A percentile compares a stretch with the other conserved stretches of the same genome.
These are phyloP conservation scores for Leccinum barrowsii DNA, from an alignment of 768 basidiomycete species.

Conservation along the genomic window DNA sequence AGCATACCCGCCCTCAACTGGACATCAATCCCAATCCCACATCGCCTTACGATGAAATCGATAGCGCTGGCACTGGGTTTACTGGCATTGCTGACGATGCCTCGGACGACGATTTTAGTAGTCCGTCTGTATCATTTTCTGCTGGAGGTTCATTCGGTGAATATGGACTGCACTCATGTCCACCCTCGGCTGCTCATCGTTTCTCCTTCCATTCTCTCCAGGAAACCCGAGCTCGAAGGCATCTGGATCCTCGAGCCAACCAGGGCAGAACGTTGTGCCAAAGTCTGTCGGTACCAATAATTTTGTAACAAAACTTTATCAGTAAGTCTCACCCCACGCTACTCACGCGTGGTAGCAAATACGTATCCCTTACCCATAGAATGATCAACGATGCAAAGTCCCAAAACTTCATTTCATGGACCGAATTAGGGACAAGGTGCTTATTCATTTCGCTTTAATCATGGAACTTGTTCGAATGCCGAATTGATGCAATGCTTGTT, in stretches of 20 bases:
- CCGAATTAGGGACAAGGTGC: conserved; percentile 69
- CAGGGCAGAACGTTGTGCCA: conserved; percentile 53
- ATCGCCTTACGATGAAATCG: conserved; percentile 57
- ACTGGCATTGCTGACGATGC: conserved; percentile 19
- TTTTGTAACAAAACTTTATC: conserved; percentile 86
- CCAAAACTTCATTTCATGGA: conserved; percentile 79
- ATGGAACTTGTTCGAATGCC: not conserved
- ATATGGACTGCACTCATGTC: not conserved
- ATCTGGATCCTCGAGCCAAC: conserved; percentile 15
- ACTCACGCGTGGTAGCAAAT: not conserved
- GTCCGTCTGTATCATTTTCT: conserved; percentile 16
- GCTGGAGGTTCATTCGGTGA: conserved; percentile 10
- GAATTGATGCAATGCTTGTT: not conserved
- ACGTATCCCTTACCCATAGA: conserved; percentile 34
- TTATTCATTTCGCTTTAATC: not conserved
- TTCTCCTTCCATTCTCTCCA: not conserved
- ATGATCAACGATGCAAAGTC: conserved; percentile 87
- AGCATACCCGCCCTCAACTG: conserved; percentile 19
- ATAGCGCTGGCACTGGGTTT: conserved; percentile 38
- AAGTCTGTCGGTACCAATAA: conserved; percentile 73
- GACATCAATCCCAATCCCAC: conserved; percentile 28
- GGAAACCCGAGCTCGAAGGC: conserved; percentile 13
- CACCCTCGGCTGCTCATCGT: not conserved
- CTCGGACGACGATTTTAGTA: conserved; percentile 26
- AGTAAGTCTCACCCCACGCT: conserved; percentile 46